A percentile compares a stretch with the other conserved stretches of the same genome.
phyloP scores from a whole-genome alignment of 1,284 basidiomycete genomes.

The Irpex sp. region DNA sequence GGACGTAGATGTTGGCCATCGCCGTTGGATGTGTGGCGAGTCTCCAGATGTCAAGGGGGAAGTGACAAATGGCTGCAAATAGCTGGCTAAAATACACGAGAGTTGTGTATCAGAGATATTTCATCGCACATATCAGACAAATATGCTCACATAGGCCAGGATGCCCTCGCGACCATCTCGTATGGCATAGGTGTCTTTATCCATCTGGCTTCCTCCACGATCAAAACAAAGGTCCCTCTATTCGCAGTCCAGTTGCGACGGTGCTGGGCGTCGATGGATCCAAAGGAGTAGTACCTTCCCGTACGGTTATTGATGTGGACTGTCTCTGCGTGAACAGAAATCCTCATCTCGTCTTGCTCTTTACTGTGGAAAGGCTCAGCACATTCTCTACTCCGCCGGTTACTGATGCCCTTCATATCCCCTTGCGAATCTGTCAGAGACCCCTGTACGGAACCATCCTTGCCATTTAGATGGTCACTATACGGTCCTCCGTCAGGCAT shows the following conservation, averaged over 20 bases:
- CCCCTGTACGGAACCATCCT: background rate
- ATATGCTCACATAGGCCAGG: conserved; percentile 18
- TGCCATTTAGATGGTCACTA: background rate
- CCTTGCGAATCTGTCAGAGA: conserved; percentile 7
- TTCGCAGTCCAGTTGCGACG: conserved; percentile 34
- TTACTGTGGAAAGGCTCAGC: conserved; percentile 8
- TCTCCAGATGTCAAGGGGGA: conserved; percentile 28
- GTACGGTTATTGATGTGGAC: conserved; percentile 33
- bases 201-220: conserved; percentile 36
- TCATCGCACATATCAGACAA: background rate
- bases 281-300: conserved; percentile 39
- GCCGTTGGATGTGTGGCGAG: conserved; percentile 30
- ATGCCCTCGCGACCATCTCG: conserved; percentile 15
- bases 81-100: conserved; percentile 18
- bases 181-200: conserved; percentile 28
- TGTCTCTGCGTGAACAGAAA: conserved; percentile 26
- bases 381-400: conserved; percentile 4
- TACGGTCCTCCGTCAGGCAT: conserved; percentile 1
- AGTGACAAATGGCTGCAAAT: conserved; percentile 22
- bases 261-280: conserved; percentile 32
- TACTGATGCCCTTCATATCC: conserved; percentile 8
- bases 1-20: conserved; percentile 32
- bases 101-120: background rate
- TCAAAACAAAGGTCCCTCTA: conserved; percentile 35
- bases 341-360: conserved; percentile 29